Percentiles rank a stretch among this genome's conserved stretches.
Evolutionary conservation across 2,329 filamentous ascomycete species (phyloP).

Genomic region (Hypomyces rosellus): DNA sequence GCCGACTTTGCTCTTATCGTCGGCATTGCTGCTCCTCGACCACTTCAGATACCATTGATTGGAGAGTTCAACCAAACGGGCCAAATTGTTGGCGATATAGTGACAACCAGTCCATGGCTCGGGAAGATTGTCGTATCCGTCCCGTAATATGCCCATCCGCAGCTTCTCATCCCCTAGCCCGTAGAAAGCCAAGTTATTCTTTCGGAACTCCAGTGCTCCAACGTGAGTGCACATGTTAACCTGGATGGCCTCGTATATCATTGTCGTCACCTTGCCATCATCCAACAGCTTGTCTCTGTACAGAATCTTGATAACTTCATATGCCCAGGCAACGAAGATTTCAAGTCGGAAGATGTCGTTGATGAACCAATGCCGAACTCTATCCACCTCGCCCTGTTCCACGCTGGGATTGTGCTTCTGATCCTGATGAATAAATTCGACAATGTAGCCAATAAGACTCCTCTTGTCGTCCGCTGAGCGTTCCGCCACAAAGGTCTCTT

Average conservation of each 20-base stretch:
- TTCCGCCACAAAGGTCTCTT: conserved; percentile 61
- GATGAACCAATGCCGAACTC: conserved; percentile 81
- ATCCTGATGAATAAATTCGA: conserved; percentile 69
- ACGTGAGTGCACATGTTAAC: conserved; percentile 52
- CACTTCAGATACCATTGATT: conserved; percentile 49
- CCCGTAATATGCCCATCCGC: conserved; percentile 55
- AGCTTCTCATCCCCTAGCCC: conserved; percentile 64
- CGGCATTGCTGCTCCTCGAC: conserved; percentile 34
- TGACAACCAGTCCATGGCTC: conserved; percentile 80
- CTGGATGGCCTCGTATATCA: conserved; percentile 61
- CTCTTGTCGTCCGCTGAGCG: conserved; percentile 56
- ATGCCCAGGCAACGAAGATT: conserved; percentile 72
- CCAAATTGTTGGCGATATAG: conserved; percentile 55
- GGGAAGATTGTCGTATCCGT: conserved; percentile 62
- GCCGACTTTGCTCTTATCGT: conserved; percentile 24
- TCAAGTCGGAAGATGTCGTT: conserved; percentile 67
- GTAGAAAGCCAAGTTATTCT: conserved; percentile 62
- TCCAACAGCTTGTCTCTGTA: conserved; percentile 57
- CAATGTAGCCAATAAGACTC: conserved; percentile 66
- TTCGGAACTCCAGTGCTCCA: conserved; percentile 64
- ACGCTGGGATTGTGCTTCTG: conserved; percentile 63
- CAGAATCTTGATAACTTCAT: conserved; percentile 66
- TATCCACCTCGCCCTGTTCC: conserved; percentile 65
- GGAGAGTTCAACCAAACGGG: conserved; percentile 53
- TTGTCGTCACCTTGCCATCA: conserved; percentile 45